phyloP scores from a whole-genome alignment of 1,284 basidiomycete genomes.

The Trametes versicolor region DNA sequence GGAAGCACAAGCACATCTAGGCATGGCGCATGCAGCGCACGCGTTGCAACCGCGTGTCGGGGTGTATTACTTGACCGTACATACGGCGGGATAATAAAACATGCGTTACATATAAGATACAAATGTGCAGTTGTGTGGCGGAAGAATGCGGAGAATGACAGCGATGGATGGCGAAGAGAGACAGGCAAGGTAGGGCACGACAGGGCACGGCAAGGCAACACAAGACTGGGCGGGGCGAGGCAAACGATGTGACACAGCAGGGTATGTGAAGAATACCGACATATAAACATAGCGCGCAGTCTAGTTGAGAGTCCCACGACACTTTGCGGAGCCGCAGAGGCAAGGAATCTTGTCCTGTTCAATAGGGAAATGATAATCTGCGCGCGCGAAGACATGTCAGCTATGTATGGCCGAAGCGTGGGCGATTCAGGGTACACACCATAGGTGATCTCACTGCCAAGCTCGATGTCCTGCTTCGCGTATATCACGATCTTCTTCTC shows the following conservation, averaged over 20 bases:
- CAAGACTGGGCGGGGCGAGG: conserved; percentile 2
- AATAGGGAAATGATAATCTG: conserved; percentile 94
- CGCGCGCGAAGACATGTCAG: conserved; percentile 5
- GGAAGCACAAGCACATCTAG: not conserved
- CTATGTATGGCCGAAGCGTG: not conserved
- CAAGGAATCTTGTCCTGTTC: conserved; percentile 94
- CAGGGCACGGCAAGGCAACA: not conserved
- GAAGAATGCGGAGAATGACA: conserved; percentile 27
- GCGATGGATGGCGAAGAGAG: conserved; percentile 21
- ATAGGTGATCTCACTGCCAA: conserved; percentile 95
- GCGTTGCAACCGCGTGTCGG: conserved; percentile 10
- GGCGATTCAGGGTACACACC: conserved; percentile 58
- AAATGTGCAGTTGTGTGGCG: conserved; percentile 30
- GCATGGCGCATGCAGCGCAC: not conserved
- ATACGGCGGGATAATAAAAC: conserved; percentile 32
- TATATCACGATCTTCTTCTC: conserved; percentile 99
- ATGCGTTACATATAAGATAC: conserved; percentile 44
- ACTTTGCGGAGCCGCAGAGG: conserved; percentile 87
- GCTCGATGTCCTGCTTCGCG: conserved; percentile 93
- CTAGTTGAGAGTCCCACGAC: conserved; percentile 91
- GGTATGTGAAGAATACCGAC: conserved; percentile 34
- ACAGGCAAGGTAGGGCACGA: conserved; percentile 2
- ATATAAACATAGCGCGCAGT: conserved; percentile 35
- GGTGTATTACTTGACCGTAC: conserved; percentile 29
- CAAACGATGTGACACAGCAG: conserved; percentile 30